These are phyloP conservation scores for Plasmopara halstedii DNA, from an alignment of 352 stramenopile species.

Conservation along the genomic window DNA sequence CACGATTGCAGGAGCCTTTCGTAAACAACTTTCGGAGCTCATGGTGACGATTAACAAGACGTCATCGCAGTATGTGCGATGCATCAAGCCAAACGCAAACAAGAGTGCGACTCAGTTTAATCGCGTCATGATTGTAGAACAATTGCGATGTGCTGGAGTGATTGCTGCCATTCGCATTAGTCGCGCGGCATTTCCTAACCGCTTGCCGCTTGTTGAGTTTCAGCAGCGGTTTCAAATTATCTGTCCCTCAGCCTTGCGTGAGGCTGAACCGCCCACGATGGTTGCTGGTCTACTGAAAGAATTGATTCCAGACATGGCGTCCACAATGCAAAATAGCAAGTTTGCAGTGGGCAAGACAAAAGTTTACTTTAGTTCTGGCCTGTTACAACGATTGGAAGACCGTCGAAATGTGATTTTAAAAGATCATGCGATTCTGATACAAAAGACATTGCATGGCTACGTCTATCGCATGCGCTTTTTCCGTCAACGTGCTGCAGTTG, in stretches of 20 bases:
- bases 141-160: slow-evolving; percentile 85
- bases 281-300: slow-evolving; percentile 71
- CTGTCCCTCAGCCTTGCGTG: slow-evolving; percentile 54
- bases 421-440: slow-evolving; percentile 63
- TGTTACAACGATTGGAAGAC: slow-evolving; percentile 89
- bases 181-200: slow-evolving; percentile 84
- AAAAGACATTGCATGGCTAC: slow-evolving; percentile 64
- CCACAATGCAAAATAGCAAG: slow-evolving; percentile 65
- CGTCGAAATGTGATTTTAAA: slow-evolving; percentile 67
- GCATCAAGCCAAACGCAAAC: slow-evolving; percentile 89
- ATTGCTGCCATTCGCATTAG: slow-evolving; percentile 87
- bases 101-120: slow-evolving; percentile 83
- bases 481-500: slow-evolving; percentile 29
- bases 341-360: slow-evolving; percentile 76
- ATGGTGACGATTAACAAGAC: slow-evolving; percentile 87
- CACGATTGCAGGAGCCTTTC: slow-evolving; percentile 79
- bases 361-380: slow-evolving; percentile 84
- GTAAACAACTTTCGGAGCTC: slow-evolving; percentile 75
- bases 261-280: slow-evolving; percentile 50
- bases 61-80: slow-evolving; percentile 83
- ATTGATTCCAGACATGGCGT: slow-evolving; percentile 50
- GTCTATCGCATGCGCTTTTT: slow-evolving; percentile 52
- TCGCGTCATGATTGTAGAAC: slow-evolving; percentile 79
- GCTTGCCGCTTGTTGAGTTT: slow-evolving; percentile 84
- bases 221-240: slow-evolving; percentile 81